A percentile compares a stretch with the other conserved stretches of the same genome.
phyloP scores from a whole-genome alignment of 1,284 basidiomycete species.

The Golubevia pallescens region DNA sequence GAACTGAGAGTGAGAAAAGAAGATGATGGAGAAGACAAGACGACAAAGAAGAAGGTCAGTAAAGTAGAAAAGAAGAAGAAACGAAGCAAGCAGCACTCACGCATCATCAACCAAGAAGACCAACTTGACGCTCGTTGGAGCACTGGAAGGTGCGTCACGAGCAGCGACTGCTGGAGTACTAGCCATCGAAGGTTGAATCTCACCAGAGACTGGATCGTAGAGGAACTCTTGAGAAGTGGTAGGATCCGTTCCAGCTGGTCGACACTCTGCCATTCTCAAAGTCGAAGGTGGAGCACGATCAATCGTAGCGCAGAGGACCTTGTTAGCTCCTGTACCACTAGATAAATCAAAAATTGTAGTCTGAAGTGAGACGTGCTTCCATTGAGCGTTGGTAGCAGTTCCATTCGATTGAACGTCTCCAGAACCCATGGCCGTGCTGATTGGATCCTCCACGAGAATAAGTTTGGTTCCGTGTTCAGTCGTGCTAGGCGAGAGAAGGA shows the following conservation, averaged over 20 bases:
- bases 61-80: not conserved
- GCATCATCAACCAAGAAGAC: not conserved
- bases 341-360: not conserved
- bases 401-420: not conserved
- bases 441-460: not conserved
- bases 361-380: not conserved
- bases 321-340: not conserved
- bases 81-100: not conserved
- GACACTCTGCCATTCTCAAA: not conserved
- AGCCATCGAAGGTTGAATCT: not conserved
- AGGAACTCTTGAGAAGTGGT: not conserved
- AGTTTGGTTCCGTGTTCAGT: not conserved
- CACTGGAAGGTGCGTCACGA: not conserved
- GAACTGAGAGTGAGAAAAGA: not conserved
- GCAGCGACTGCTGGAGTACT: not conserved
- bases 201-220: not conserved
- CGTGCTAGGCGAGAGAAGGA: not conserved
- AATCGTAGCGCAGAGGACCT: not conserved
- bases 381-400: not conserved
- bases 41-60: not conserved
- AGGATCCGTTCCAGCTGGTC: not conserved
- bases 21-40: conserved; percentile 1
- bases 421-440: not conserved
- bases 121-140: not conserved
- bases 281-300: not conserved